Evolutionary conservation across 2,329 filamentous ascomycete genomes (phyloP), one percentile per base, ranked within the genome.

Genomic region (Colletotrichum sp.): DNA sequence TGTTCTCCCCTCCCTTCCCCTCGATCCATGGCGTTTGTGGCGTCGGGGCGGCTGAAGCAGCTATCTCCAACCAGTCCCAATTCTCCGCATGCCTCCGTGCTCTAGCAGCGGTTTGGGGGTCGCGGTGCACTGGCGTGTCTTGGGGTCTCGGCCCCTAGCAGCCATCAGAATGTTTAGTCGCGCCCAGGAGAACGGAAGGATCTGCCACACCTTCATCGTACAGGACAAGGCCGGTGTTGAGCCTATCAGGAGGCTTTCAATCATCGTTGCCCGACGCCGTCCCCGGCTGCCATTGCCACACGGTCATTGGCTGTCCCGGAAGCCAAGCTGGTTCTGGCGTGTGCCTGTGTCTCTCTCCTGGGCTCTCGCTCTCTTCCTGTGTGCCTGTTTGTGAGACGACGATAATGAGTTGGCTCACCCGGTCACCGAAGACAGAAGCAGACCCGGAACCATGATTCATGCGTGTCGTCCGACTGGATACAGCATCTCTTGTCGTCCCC

Each of bases 21-120:
- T 60, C 44, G 59, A 65, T 74, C 64, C 49, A 57, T 65, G 49
- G 70, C 63, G 64, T 60, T 75, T 55, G 73, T 69, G 65, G 69
- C 69, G 72, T 59, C 32, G 39, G 59, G 71, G 65, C 34, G 74
- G 66, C 75, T 71, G 72, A 76, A 55, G 71, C 60, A 71, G 71
- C 67, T 55, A 75, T 76, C 66, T 71, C 75, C 71, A 71, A 63
- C 62, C 66, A 76, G 66, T 63, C 60, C 52, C 65, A 36, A 75
- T 75, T 60, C 60, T 75, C 60, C 52, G 59, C 71, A 67, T 60
- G 66, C 30, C 21, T 62, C 30, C 28, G 52, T 52, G 69, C 55
- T 30, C 63, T 21, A 30, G 49, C 55, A 69, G 57, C 57, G 28
- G 21, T 39, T 24, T 73, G 28, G 70, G 57, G 73, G 63, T 76